Evolutionary conservation across 75 land plant species (phyloP).

Genomic region (Ceratopteris richardii): DNA sequence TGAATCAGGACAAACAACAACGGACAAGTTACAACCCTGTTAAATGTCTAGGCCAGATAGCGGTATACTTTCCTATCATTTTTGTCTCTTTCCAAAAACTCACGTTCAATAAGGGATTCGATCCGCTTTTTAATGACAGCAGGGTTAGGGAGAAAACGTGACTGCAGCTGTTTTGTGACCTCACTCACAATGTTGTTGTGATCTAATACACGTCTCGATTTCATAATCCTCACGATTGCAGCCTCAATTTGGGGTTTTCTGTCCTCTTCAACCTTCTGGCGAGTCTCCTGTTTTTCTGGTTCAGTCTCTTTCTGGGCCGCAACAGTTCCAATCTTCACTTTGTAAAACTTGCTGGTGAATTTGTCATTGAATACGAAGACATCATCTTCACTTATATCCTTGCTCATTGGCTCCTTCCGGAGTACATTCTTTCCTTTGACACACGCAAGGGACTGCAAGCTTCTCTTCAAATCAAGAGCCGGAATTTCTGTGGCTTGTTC

Average conservation of each 20-base stretch:
- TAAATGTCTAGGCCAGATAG: constrained; percentile 86
- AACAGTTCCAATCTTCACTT: constrained; percentile 82
- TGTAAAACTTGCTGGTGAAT: constrained; percentile 64
- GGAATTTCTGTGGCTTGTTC: constrained; percentile 91
- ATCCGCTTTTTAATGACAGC: constrained; percentile 91
- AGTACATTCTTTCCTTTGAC: constrained; percentile 95
- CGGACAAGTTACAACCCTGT: too few species aligned
- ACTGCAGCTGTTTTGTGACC: constrained; percentile 90
- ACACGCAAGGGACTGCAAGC: constrained; percentile 84
- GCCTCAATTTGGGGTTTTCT: constrained; percentile 98
- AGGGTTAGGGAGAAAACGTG: constrained; percentile 85
- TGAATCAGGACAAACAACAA: too few species aligned
- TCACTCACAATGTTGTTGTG: constrained; percentile 89
- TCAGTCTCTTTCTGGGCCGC: constrained; percentile 90
- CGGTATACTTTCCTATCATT: constrained; percentile 81
- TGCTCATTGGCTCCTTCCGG: constrained; percentile 94
- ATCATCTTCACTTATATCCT: constrained; percentile 83
- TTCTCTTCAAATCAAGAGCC: constrained; percentile 71
- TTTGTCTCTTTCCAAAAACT: constrained; percentile 88
- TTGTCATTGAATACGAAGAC: constrained; percentile 63
- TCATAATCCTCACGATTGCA: constrained; percentile 97
- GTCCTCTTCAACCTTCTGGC: constrained; percentile 96
- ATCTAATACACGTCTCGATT: constrained; percentile 74
- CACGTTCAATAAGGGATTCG: constrained; percentile 92
- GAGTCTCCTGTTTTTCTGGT: constrained; percentile 94